phyloP scores from a whole-genome alignment of 139 green algal species.

The Auxenochlorella protothecoides region DNA sequence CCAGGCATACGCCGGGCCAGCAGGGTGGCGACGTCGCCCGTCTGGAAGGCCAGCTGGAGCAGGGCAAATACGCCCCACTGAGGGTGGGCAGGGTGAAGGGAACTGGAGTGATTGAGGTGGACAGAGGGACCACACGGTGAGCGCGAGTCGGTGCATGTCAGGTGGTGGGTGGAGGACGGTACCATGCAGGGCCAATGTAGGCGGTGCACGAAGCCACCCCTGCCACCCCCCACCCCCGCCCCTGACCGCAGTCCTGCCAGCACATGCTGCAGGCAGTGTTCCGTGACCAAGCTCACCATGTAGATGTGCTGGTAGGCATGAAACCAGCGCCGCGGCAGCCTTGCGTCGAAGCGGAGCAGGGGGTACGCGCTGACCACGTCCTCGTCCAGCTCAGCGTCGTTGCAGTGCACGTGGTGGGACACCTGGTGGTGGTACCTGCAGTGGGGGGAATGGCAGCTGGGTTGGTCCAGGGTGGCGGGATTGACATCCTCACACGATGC shows the following conservation, averaged over 20 bases:
- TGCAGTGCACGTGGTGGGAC: slow-evolving; percentile 84
- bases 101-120: neutral
- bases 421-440: slow-evolving; percentile 70
- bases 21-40: slow-evolving; percentile 39
- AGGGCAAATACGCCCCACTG: slow-evolving; percentile 66
- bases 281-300: slow-evolving; percentile 31
- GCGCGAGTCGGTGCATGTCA: too few species aligned
- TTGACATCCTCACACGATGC: too few species aligned
- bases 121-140: too few species aligned
- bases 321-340: slow-evolving; percentile 52
- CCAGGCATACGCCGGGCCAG: slow-evolving; percentile 45
- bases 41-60: slow-evolving; percentile 69
- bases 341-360: slow-evolving; percentile 66
- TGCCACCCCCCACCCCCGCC: too few species aligned
- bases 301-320: slow-evolving; percentile 80
- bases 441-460: too few species aligned
- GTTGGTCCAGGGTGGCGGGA: too few species aligned
- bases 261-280: too few species aligned
- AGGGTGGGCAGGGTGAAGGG: neutral
- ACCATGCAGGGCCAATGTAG: too few species aligned
- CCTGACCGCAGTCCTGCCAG: too few species aligned
- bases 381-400: slow-evolving; percentile 73
- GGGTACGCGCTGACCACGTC: slow-evolving; percentile 67
- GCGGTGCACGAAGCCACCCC: too few species aligned
- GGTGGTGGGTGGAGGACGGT: too few species aligned